Evolutionary conservation across 208 protist species (phyloP), one percentile per base, ranked within the genome.

Genomic region (Trypanosoma avium): DNA sequence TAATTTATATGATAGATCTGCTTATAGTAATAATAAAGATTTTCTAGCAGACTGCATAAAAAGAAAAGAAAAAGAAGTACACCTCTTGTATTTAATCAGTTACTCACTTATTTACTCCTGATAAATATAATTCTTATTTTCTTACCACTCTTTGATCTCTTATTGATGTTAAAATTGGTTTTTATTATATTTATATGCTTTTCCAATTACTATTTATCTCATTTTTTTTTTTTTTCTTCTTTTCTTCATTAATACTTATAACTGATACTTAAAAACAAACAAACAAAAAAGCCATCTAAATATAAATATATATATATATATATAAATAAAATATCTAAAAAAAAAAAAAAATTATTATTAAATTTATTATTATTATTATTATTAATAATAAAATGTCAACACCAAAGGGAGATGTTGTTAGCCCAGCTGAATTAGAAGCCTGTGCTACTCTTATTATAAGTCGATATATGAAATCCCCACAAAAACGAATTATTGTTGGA

Each of bases 401-500:
- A 17, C 19, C 29, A 22, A 50, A 55, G 13, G 17, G 48, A 60
- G 47, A 32, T 32, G 62, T 71, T 30, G 53, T 75, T 30, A 35
- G 32, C 45, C 46, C 52, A 3, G 63, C 22, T 13, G 61, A 74
- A 21, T 33, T 77, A 32, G 56, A 60, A 19, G 17, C 49, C 13
- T 55, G 69, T 45, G 69, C 56, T 29, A 45, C 26, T 0, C 10
- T 42, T 3, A 81, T 81, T 30, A 54, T 70, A 12, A 2, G 24
- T 0, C 17, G n/a, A 4, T 77, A 77, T 53, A 40, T 17, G 19
- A 3, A 52, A 38, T 15, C 45, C 27, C 65, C 61, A 15, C 48
- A 70, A 21, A 58, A 55, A 2, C 81, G 82, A n/a, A 48, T 93
- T 3, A 69, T 93, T n/a, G 79, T 90, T 12, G 81, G 70, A n/a